Percentiles rank a stretch among this genome's conserved stretches.
Conservation (phyloP, 768 basidiomycete species). For the Leccinum uliginosum region DNA sequence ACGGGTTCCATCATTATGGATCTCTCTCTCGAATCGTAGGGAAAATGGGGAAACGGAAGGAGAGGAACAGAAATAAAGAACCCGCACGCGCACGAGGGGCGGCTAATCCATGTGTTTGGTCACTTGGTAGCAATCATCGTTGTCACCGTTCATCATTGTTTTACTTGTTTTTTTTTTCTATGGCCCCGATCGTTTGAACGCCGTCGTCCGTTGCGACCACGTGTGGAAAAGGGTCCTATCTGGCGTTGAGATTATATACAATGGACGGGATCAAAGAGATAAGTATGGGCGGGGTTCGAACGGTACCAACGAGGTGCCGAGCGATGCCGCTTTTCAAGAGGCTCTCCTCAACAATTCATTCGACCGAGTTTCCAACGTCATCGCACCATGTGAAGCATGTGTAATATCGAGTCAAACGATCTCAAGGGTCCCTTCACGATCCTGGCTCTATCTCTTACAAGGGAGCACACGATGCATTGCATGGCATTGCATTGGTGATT, state of each 20-base stretch:
- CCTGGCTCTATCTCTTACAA: neutral
- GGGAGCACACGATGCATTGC: neutral
- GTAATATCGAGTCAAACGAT: neutral
- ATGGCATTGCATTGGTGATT: neutral
- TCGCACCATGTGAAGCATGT: neutral
- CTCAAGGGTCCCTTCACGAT: neutral
- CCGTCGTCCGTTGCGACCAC: neutral
- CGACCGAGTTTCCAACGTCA: neutral
- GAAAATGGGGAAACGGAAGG: neutral
- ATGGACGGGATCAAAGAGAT: neutral
- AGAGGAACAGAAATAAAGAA: neutral
- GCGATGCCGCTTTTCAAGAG: neutral
- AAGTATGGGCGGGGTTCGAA: neutral
- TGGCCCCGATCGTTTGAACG: neutral
- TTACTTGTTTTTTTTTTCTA: too few relatives aligned
- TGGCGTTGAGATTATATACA: neutral
- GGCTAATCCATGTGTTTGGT: neutral
- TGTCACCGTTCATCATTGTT: neutral
- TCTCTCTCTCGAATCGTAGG: neutral
- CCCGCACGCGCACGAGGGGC: neutral
- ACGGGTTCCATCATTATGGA: neutral
- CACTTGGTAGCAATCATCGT: neutral
- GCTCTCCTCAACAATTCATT: neutral
- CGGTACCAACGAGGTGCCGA: neutral
- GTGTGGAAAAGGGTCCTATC: neutral